Evolutionary conservation across 495 filamentous ascomycete genomes (phyloP), one percentile per base, ranked within the genome.

Genomic region (Penicillium tannophilum): DNA sequence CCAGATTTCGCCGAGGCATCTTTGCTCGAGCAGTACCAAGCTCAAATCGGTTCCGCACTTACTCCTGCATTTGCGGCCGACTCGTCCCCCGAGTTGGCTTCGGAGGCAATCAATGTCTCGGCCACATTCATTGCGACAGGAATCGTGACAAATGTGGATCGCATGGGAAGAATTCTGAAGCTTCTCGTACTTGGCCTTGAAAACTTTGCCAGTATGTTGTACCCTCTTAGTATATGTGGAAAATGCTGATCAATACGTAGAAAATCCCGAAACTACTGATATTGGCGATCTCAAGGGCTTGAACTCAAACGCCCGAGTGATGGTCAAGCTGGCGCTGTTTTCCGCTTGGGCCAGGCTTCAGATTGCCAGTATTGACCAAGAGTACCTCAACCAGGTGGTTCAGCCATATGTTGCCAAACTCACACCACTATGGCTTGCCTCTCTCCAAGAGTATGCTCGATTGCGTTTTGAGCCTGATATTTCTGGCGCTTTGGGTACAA

Each of bases 341-440:
- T 93, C 93, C n/a, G 94, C 92, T 8, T 99, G 94, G 94, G 95
- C 94, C n/a, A 90, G 96, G 60, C 83, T 99, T 33, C 95, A 99
- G 71, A 92, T 99, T 44, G 93, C 95, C 2, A 97, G 94, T 74
- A 88, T 86, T 24, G 93, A 98, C 63, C 92, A 98, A 56, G 86
- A 86, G 31, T 98, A 98, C 65, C 80, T 99, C 28, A 86, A 88
- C 6, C 84, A 92, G 60, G 92, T 98, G 2, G 81, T 99, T 41
- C 90, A 92, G 66, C 94, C 95, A 16, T 90, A 98, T 66, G 88
- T 98, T 56, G 86, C 87, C 8, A 91, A 86, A 47, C 75, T 99
- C 12, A 95, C 93, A 0, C 94, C 94, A 0, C 76, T 98, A 2
- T 99, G 94, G 94, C 81, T 99, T 2, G 88, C 92, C 41, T 96